phyloP scores from a whole-genome alignment of 208 protist species.

The Crithidia fasciculata region DNA sequence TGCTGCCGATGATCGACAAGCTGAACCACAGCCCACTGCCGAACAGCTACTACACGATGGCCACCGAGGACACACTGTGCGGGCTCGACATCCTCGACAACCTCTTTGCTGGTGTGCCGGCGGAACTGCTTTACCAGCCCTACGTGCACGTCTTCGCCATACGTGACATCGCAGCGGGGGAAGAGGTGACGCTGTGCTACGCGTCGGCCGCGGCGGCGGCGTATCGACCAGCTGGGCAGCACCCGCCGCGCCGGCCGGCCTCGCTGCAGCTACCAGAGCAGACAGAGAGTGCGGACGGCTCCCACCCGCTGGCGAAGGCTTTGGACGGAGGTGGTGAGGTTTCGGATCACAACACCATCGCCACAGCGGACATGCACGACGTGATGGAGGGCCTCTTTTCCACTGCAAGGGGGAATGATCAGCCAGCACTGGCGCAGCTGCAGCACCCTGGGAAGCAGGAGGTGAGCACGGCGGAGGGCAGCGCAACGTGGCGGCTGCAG shows the following conservation, averaged over 20 bases:
- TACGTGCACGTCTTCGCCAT: slow-evolving; percentile 82
- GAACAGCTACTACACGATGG: slow-evolving; percentile 88
- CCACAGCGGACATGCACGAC: neutral
- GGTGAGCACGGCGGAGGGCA: slow-evolving; percentile 56
- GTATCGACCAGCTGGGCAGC: slow-evolving; percentile 29
- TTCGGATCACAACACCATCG: neutral
- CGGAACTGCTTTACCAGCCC: slow-evolving; percentile 67
- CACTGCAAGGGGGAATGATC: neutral
- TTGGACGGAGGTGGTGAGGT: too few relatives aligned
- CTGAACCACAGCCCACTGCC: slow-evolving; percentile 83
- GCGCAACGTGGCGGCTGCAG: slow-evolving; percentile 69
- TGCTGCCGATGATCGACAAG: slow-evolving; percentile 84
- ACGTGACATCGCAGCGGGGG: slow-evolving; percentile 66
- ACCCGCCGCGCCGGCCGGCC: slow-evolving; percentile 5
- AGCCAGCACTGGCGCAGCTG: slow-evolving; percentile 3
- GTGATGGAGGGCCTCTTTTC: slow-evolving; percentile 10
- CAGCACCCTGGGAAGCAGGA: slow-evolving; percentile 39
- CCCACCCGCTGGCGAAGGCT: too few relatives aligned
- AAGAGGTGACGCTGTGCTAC: slow-evolving; percentile 83
- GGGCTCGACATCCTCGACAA: slow-evolving; percentile 87
- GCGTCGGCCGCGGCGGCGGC: slow-evolving; percentile 43
- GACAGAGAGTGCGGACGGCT: too few relatives aligned
- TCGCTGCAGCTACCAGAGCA: neutral
- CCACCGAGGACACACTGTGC: slow-evolving; percentile 57
- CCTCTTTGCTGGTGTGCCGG: slow-evolving; percentile 81